Evolutionary conservation across 108 stramenopile species (phyloP).

Genomic region (Fistulifera solaris): DNA sequence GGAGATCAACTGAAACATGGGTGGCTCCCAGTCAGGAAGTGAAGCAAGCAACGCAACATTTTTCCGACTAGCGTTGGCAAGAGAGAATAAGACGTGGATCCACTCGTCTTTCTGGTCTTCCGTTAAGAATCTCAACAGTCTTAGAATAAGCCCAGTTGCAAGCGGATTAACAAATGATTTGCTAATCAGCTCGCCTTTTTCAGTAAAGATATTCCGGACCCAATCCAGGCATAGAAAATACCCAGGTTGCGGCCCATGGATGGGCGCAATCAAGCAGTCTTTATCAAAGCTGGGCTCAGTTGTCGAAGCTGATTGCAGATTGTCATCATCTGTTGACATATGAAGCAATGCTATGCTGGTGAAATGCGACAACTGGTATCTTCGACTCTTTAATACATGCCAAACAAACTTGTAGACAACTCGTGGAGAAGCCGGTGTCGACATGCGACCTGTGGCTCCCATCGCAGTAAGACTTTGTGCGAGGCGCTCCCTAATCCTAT

Average conservation of each 20-base stretch:
- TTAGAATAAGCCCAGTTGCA: constrained; percentile 45
- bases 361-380: constrained; percentile 30
- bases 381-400: constrained; percentile 69
- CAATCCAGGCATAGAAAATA: constrained; percentile 14
- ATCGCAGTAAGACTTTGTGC: constrained; percentile 33
- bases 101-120: constrained; percentile 46
- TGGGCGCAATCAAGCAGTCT: too few species aligned
- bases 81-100: constrained; percentile 45
- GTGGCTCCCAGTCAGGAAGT: constrained; percentile 65
- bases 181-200: constrained; percentile 3
- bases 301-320: not conserved
- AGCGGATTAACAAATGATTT: constrained; percentile 28
- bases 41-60: constrained; percentile 16
- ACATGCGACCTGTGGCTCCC: constrained; percentile 21
- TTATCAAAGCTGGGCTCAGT: too few species aligned
- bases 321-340: not conserved
- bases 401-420: constrained; percentile 66
- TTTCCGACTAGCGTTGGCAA: constrained; percentile 12
- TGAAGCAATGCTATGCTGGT: constrained; percentile 44
- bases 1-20: constrained; percentile 62
- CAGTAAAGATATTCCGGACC: constrained; percentile 4
- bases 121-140: constrained; percentile 64
- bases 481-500: constrained; percentile 5
- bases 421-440: constrained; percentile 24
- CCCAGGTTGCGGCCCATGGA: constrained; percentile 9